Evolutionary conservation across 2,329 filamentous ascomycete species (phyloP).

Genomic region (Ilyonectria mors-panacis): DNA sequence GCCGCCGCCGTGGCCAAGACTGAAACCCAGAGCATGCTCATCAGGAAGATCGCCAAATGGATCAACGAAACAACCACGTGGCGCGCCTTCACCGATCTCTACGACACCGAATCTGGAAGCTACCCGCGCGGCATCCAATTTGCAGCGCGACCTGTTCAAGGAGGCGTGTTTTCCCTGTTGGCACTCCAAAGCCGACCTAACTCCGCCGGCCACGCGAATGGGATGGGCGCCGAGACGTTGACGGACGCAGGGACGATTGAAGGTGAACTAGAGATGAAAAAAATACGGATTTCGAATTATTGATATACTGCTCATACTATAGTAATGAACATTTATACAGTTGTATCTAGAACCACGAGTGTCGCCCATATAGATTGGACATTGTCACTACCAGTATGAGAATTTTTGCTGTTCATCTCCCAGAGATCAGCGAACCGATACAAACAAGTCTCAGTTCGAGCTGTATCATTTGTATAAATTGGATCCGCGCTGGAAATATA

Average conservation of each 20-base stretch:
- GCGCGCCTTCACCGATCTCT: conserved; percentile 82
- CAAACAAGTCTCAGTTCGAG: no score
- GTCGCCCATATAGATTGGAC: no score
- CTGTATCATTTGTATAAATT: no score
- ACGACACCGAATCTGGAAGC: conserved; percentile 78
- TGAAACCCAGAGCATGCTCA: conserved; percentile 74
- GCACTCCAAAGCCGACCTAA: conserved; percentile 5
- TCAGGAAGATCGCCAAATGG: conserved; percentile 80
- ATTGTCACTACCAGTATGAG: no score
- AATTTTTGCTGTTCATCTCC: no score
- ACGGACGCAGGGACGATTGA: neutral
- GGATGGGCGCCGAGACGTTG: neutral
- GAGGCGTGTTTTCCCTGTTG: conserved; percentile 81
- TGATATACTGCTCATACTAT: no score
- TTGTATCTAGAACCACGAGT: no score
- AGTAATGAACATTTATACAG: no score
- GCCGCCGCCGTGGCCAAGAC: conserved; percentile 80
- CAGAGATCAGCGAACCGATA: no score
- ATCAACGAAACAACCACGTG: conserved; percentile 81
- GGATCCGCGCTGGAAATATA: no score
- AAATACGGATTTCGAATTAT: neutral
- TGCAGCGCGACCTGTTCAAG: conserved; percentile 83
- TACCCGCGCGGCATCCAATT: conserved; percentile 78
- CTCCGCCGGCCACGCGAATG: neutral
- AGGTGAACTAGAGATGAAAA: neutral